phyloP scores from a whole-genome alignment of 1,284 basidiomycete genomes.

The Boletus nobilissimus region DNA sequence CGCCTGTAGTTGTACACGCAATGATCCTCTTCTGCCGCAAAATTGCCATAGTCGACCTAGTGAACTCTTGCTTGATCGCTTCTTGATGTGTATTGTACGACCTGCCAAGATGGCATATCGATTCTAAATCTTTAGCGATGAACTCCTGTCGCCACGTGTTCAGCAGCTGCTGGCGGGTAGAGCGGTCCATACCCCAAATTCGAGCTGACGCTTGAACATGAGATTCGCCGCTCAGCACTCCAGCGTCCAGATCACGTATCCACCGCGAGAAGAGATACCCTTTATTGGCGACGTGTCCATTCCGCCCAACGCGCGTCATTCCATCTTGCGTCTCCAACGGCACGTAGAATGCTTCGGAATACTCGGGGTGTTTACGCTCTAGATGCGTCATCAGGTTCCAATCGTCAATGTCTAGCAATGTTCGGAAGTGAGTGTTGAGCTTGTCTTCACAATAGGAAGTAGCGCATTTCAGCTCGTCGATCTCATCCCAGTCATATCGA shows the following conservation, averaged over 20 bases:
- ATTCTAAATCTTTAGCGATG: slow-evolving; percentile 40
- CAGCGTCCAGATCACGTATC: slow-evolving; percentile 55
- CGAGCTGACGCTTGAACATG: slow-evolving; percentile 44
- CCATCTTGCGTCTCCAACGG: slow-evolving; percentile 52
- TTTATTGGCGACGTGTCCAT: slow-evolving; percentile 47
- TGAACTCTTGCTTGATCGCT: slow-evolving; percentile 50
- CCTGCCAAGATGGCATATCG: slow-evolving; percentile 48
- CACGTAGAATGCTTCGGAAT: slow-evolving; percentile 58
- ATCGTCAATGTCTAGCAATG: slow-evolving; percentile 2
- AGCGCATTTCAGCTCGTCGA: slow-evolving; percentile 48
- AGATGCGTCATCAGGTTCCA: slow-evolving; percentile 42
- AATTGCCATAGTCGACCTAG: slow-evolving; percentile 45
- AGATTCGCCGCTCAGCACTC: slow-evolving; percentile 48
- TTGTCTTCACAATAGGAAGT: slow-evolving; percentile 37
- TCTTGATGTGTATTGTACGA: slow-evolving; percentile 55
- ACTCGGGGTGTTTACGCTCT: slow-evolving; percentile 53
- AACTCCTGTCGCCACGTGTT: slow-evolving; percentile 54
- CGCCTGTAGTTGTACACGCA: slow-evolving; percentile 73
- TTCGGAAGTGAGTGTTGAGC: slow-evolving; percentile 31
- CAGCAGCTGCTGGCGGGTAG: slow-evolving; percentile 48
- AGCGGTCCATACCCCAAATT: slow-evolving; percentile 58
- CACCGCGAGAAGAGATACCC: slow-evolving; percentile 61
- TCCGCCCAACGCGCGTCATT: slow-evolving; percentile 54
- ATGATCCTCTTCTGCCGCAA: slow-evolving; percentile 63
- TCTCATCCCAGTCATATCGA: slow-evolving; percentile 49